Percentiles rank a stretch among this genome's conserved stretches.
Evolutionary conservation across 2,329 filamentous ascomycete species (phyloP).

Genomic region (Claviceps fusiformis): DNA sequence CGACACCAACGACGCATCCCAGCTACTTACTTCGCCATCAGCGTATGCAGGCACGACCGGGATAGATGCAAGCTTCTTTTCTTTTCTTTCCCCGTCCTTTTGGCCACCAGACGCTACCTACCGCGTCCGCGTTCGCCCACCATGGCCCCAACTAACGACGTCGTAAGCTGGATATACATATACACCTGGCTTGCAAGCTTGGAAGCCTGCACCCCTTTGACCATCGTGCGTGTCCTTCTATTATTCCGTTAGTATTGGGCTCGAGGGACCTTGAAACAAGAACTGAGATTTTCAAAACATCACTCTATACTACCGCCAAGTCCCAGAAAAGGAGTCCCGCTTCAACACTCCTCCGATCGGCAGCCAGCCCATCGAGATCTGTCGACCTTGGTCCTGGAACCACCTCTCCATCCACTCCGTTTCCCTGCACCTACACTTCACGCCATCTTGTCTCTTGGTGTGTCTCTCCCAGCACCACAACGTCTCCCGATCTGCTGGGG

Average conservation of each 20-base stretch:
- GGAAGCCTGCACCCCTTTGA: constrained; percentile 7
- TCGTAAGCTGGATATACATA: background rate
- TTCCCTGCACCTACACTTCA: constrained; percentile 17
- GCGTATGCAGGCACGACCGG: constrained; percentile 2
- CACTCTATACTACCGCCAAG: constrained; percentile 13
- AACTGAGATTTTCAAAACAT: constrained; percentile 12
- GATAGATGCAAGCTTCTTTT: background rate
- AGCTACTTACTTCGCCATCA: constrained; percentile 1
- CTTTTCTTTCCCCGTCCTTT: background rate
- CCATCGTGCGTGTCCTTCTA: background rate
- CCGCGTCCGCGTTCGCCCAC: background rate
- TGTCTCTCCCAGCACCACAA: constrained; percentile 16
- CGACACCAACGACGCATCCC: background rate
- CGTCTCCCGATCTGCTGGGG: constrained; percentile 18
- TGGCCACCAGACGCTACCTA: background rate
- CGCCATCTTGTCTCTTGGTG: constrained; percentile 23
- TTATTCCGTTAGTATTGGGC: constrained; percentile 4
- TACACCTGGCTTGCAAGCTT: background rate
- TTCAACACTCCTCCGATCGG: constrained; percentile 10
- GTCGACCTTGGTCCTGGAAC: constrained; percentile 6
- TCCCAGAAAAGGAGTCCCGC: constrained; percentile 10
- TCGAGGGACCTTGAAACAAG: constrained; percentile 11
- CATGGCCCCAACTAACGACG: background rate
- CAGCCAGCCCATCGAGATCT: constrained; percentile 15
- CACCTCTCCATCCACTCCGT: constrained; percentile 19